A percentile compares a stretch with the other conserved stretches of the same genome.
phyloP scores from a whole-genome alignment of 257 asterid genomes.

The Nicotiana knightiana region DNA sequence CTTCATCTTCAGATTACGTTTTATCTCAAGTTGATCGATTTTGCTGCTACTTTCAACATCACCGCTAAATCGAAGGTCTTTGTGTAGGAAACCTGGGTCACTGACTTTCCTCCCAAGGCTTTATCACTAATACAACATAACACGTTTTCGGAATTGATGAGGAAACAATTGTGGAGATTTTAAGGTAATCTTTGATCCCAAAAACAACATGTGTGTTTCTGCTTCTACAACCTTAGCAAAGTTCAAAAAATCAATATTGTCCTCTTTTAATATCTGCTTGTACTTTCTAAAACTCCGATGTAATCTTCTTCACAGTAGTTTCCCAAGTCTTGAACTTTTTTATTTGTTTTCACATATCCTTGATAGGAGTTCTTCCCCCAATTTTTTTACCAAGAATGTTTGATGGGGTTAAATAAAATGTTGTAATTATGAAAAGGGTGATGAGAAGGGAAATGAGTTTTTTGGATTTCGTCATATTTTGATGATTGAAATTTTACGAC shows the following conservation, averaged over 20 bases:
- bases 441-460: background rate
- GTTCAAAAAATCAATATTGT: background rate
- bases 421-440: constrained; percentile 4
- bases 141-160: constrained; percentile 16
- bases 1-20: too few relatives aligned
- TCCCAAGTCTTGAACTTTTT: constrained; percentile 53
- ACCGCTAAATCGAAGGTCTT: too few relatives aligned
- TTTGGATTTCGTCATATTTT: background rate
- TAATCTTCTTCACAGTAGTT: constrained; percentile 44
- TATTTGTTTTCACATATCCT: constrained; percentile 40
- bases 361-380: constrained; percentile 36
- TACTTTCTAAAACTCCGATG: constrained; percentile 5
- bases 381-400: constrained; percentile 22
- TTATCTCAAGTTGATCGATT: too few relatives aligned
- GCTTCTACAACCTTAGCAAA: constrained; percentile 56
- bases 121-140: constrained; percentile 51
- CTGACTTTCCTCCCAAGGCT: constrained; percentile 36
- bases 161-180: constrained; percentile 32
- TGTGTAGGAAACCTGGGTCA: too few relatives aligned
- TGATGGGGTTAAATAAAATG: constrained; percentile 8
- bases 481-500: background rate
- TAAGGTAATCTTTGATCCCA: constrained; percentile 61
- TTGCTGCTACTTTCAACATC: too few relatives aligned
- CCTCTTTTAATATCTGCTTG: background rate
- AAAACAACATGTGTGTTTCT: constrained; percentile 60